Evolutionary conservation across 2,329 filamentous ascomycete species (phyloP).

Genomic region (Zarea fungicola): DNA sequence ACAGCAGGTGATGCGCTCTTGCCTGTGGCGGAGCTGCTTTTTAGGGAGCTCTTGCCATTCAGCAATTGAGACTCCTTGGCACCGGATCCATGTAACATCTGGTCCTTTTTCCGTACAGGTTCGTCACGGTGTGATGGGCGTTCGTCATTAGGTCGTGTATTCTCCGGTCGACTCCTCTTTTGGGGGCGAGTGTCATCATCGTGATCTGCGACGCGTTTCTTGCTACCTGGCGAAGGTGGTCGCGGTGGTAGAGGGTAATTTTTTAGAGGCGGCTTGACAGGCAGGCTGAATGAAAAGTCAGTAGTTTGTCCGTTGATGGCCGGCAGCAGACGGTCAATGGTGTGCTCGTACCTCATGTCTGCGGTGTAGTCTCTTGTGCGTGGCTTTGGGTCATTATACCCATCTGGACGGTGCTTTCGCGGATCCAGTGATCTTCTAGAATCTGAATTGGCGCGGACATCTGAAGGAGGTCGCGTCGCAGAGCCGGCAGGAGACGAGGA

Average conservation of each 20-base stretch:
- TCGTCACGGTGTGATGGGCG: slow-evolving; percentile 30
- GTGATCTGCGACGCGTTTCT: slow-evolving; percentile 41
- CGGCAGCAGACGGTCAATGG: not conserved
- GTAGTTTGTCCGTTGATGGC: not conserved
- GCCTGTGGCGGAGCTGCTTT: slow-evolving; percentile 21
- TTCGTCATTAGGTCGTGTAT: slow-evolving; percentile 27
- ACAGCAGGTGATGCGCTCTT: slow-evolving; percentile 31
- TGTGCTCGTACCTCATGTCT: slow-evolving; percentile 26
- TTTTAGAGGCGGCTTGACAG: slow-evolving; percentile 31
- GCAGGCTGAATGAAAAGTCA: slow-evolving; percentile 24
- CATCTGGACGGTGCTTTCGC: slow-evolving; percentile 18
- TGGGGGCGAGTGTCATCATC: slow-evolving; percentile 40
- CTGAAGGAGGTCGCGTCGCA: not conserved
- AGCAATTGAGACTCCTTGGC: slow-evolving; percentile 28
- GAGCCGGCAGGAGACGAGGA: slow-evolving; percentile 12
- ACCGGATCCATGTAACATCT: slow-evolving; percentile 16
- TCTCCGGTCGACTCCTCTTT: slow-evolving; percentile 43
- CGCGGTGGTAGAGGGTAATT: slow-evolving; percentile 28
- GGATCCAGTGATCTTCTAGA: slow-evolving; percentile 11
- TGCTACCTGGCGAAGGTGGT: slow-evolving; percentile 39
- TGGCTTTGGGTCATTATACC: slow-evolving; percentile 25
- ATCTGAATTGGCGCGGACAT: slow-evolving; percentile 8
- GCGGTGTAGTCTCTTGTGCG: slow-evolving; percentile 24
- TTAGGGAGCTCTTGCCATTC: slow-evolving; percentile 33
- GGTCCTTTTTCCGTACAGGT: slow-evolving; percentile 27